Evolutionary conservation across 768 basidiomycete genomes (phyloP).

Genomic region (Russula virescens): DNA sequence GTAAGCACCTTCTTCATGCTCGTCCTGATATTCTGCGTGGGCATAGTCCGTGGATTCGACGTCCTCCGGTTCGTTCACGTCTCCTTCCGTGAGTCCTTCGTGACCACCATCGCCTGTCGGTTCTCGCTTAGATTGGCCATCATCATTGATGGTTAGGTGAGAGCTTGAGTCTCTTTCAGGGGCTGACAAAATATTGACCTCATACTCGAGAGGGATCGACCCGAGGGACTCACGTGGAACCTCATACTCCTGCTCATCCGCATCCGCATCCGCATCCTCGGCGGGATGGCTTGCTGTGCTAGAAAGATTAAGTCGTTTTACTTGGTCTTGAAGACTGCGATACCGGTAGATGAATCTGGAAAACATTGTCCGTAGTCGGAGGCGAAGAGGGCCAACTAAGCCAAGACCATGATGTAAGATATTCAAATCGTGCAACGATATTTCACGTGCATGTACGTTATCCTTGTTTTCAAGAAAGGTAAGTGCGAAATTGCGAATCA

Average conservation of each 20-base stretch:
- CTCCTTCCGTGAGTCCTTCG: background rate
- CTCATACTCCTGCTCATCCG: background rate
- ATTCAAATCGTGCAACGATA: constrained; percentile 25
- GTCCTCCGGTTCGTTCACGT: constrained; percentile 5
- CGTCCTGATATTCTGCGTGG: constrained; percentile 9
- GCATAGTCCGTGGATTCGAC: background rate
- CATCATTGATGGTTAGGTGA: background rate
- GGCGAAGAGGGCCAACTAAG: constrained; percentile 22
- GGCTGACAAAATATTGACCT: background rate
- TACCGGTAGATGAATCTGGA: constrained; percentile 25
- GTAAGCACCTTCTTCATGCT: constrained; percentile 4
- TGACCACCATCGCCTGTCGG: background rate
- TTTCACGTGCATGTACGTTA: constrained; percentile 26
- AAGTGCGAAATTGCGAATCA: background rate
- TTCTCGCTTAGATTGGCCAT: background rate
- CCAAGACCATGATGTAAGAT: constrained; percentile 24
- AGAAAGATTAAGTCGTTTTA: constrained; percentile 5
- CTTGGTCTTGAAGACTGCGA: constrained; percentile 19
- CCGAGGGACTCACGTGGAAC: background rate
- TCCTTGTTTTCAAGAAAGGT: constrained; percentile 16
- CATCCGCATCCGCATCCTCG: background rate
- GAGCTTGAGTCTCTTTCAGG: background rate
- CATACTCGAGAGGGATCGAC: background rate
- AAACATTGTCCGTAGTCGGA: constrained; percentile 17
- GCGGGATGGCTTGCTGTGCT: background rate